Conservation (phyloP, 352 stramenopile species). For the Globisporangium emineosum region DNA sequence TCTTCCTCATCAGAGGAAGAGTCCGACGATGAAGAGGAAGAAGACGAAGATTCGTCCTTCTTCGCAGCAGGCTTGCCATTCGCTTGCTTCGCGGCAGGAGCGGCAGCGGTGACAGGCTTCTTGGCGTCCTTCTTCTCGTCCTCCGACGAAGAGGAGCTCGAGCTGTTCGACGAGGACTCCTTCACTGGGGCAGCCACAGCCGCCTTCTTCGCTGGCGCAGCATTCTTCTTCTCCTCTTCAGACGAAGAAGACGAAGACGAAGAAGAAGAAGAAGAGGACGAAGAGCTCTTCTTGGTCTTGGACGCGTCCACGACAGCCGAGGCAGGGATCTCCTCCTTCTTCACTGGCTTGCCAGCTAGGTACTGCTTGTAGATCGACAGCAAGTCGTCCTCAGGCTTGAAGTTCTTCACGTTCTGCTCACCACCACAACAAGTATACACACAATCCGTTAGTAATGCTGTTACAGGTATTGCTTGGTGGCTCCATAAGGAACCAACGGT, state of each 20-base stretch:
- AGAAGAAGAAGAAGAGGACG: constrained; percentile 27
- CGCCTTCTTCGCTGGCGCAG: constrained; percentile 20
- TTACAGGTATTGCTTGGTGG: not conserved
- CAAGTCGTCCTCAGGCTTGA: constrained; percentile 63
- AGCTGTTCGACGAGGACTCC: constrained; percentile 21
- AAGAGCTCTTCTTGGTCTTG: constrained; percentile 44
- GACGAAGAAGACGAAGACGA: constrained; percentile 30
- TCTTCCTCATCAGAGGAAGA: constrained; percentile 40
- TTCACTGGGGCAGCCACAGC: constrained; percentile 6
- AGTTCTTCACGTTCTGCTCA: constrained; percentile 41
- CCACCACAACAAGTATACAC: constrained; percentile 3
- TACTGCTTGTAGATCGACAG: constrained; percentile 75
- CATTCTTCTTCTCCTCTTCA: constrained; percentile 32
- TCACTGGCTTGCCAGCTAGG: constrained; percentile 39
- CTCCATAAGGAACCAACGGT: not conserved
- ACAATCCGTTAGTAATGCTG: constrained; percentile 4
- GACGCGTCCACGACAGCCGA: constrained; percentile 50
- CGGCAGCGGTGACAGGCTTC: constrained; percentile 14
- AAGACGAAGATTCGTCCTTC: constrained; percentile 29
- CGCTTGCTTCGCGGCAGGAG: constrained; percentile 17
- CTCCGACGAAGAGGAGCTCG: constrained; percentile 26
- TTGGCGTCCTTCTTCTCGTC: constrained; percentile 24
- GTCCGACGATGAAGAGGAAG: constrained; percentile 23
- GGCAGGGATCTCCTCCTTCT: constrained; percentile 57
- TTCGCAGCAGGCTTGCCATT: constrained; percentile 19